Conservation (phyloP, 179 eudicot species). For the Beta corolliflora region DNA sequence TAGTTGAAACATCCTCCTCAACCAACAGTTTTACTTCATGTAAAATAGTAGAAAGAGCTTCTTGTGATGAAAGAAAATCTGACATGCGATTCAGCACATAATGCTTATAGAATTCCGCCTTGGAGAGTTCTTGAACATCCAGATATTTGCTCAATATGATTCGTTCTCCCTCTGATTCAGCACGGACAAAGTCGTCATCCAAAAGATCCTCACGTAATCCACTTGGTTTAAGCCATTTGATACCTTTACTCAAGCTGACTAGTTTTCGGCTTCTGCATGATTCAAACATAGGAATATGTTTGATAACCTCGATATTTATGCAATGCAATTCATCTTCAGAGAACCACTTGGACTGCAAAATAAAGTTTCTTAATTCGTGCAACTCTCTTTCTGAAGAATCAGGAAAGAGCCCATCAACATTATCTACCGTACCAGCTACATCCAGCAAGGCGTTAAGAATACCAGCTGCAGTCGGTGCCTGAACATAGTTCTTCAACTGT, state of each 20-base stretch:
- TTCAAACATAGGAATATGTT: constrained; percentile 91
- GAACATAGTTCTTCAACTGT: constrained; percentile 72
- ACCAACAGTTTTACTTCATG: constrained; percentile 65
- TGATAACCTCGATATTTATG: constrained; percentile 59
- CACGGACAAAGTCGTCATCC: constrained; percentile 87
- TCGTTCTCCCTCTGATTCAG: constrained; percentile 87
- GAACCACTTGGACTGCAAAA: constrained; percentile 98
- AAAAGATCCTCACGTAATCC: constrained; percentile 75
- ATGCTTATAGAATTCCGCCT: constrained; percentile 72
- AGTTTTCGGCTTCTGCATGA: constrained; percentile 72
- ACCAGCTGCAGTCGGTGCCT: constrained; percentile 80
- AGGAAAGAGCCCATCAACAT: constrained; percentile 62
- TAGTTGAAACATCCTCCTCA: constrained; percentile 73
- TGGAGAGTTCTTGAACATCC: constrained; percentile 62
- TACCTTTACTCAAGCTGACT: constrained; percentile 60
- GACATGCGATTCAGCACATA: constrained; percentile 85
- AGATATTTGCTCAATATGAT: constrained; percentile 64
- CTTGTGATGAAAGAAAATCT: constrained; percentile 62
- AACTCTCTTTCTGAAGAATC: constrained; percentile 86
- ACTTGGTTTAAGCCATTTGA: constrained; percentile 84
- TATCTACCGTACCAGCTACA: constrained; percentile 55
- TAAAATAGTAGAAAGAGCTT: constrained; percentile 66
- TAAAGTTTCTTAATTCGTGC: constrained; percentile 89
- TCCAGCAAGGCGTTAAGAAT: constrained; percentile 76
- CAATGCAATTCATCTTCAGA: constrained; percentile 58